These are phyloP conservation scores for Apiospora aurea DNA, from an alignment of 2,329 filamentous ascomycete genomes.

Conservation along the genomic window DNA sequence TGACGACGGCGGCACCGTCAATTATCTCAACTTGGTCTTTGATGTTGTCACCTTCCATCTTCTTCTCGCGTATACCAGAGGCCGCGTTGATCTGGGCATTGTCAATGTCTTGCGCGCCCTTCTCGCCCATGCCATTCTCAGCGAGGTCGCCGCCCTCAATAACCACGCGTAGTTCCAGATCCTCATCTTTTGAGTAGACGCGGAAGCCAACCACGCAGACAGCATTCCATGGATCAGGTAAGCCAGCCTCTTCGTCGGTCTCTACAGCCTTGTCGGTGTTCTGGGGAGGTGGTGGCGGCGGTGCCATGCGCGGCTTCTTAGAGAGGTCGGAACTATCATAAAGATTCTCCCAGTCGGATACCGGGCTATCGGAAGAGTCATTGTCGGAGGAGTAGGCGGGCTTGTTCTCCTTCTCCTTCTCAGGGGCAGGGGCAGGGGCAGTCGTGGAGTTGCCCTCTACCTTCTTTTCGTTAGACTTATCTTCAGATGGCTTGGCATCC, in stretches of 20 bases:
- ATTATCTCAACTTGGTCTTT: slow-evolving; percentile 43
- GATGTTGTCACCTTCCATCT: slow-evolving; percentile 37
- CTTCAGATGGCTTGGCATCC: slow-evolving; percentile 23
- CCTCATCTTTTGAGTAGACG: slow-evolving; percentile 54
- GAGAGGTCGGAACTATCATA: slow-evolving; percentile 66
- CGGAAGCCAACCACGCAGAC: slow-evolving; percentile 50
- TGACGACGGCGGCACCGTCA: slow-evolving; percentile 38
- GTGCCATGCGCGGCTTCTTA: slow-evolving; percentile 54
- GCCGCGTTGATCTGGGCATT: slow-evolving; percentile 64
- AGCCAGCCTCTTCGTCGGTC: slow-evolving; percentile 49
- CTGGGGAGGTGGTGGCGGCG: slow-evolving; percentile 35
- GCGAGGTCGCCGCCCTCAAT: slow-evolving; percentile 62
- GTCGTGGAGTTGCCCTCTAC: slow-evolving; percentile 30
- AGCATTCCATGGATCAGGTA: slow-evolving; percentile 51
- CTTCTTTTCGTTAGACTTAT: slow-evolving; percentile 27
- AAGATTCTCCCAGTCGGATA: slow-evolving; percentile 65
- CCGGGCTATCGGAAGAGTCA: slow-evolving; percentile 66
- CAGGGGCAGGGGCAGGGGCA: slow-evolving; percentile 33
- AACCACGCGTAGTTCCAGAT: slow-evolving; percentile 60
- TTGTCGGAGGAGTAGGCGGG: slow-evolving; percentile 53
- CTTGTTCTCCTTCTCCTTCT: slow-evolving; percentile 29
- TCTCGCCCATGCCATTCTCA: slow-evolving; percentile 64
- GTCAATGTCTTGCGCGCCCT: slow-evolving; percentile 62
- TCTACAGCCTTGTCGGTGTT: slow-evolving; percentile 39
- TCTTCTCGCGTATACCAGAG: slow-evolving; percentile 48